Evolutionary conservation across 805 yeast genomes (phyloP).

Genomic region (Candida vartiovaarae): DNA sequence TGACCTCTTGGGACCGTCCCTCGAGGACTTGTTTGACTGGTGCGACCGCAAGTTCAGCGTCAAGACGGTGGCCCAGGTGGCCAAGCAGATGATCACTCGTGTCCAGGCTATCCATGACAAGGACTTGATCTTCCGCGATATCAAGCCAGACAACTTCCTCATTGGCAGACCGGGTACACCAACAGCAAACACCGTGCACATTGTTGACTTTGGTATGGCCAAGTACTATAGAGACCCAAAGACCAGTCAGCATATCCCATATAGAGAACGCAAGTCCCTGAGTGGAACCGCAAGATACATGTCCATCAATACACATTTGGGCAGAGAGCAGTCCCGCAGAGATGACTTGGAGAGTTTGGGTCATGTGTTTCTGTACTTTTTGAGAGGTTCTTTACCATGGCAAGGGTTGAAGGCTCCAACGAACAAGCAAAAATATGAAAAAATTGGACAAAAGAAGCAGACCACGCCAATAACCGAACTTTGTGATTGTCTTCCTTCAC

Average conservation of each 20-base stretch:
- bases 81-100: constrained; percentile 87
- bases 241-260: constrained; percentile 92
- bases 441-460: constrained; percentile 94
- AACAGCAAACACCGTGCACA: constrained; percentile 77
- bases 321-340: constrained; percentile 93
- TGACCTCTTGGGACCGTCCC: constrained; percentile 89
- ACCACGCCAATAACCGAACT: constrained; percentile 80
- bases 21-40: constrained; percentile 97
- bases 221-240: constrained; percentile 96
- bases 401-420: constrained; percentile 98
- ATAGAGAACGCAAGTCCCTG: constrained; percentile 89
- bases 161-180: constrained; percentile 85
- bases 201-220: constrained; percentile 98
- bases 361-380: constrained; percentile 91
- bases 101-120: constrained; percentile 84
- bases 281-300: constrained; percentile 99
- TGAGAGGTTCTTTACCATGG: constrained; percentile 96
- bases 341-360: constrained; percentile 96
- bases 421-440: constrained; percentile 94
- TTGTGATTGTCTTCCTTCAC: constrained; percentile 68
- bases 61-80: constrained; percentile 88
- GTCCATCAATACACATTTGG: constrained; percentile 96
- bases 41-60: constrained; percentile 85
- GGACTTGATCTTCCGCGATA: constrained; percentile 90
- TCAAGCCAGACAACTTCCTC: constrained; percentile 94